Percentiles rank a stretch among this genome's conserved stretches.
Evolutionary conservation across 345 rosid genomes (phyloP).

Genomic region (Eucalyptus erythrocorys): DNA sequence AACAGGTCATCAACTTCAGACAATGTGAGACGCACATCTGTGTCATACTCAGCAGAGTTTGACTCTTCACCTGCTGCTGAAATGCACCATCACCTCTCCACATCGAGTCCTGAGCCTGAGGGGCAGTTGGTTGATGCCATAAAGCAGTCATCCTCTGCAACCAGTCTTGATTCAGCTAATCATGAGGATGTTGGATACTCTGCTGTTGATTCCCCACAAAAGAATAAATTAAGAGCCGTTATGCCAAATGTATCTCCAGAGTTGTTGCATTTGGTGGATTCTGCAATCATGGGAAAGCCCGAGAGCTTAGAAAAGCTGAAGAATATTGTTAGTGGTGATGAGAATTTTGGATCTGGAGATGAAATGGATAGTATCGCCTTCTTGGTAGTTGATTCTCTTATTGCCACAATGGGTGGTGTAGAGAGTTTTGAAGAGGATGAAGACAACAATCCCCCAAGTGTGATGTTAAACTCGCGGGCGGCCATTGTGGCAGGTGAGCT

Average conservation of each 20-base stretch:
- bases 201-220: constrained; percentile 55
- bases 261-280: constrained; percentile 94
- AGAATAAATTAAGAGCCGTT: constrained; percentile 49
- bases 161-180: constrained; percentile 42
- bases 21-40: constrained; percentile 19
- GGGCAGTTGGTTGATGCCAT: constrained; percentile 18
- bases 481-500: constrained; percentile 95
- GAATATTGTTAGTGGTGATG: constrained; percentile 72
- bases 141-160: constrained; percentile 36
- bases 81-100: constrained; percentile 20
- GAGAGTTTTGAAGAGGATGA: constrained; percentile 98
- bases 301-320: constrained; percentile 83
- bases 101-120: constrained; percentile 53
- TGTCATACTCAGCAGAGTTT: constrained; percentile 21
- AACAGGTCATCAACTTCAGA: constrained; percentile 30
- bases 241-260: constrained; percentile 97
- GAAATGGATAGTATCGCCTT: constrained; percentile 73
- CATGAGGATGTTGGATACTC: constrained; percentile 34
- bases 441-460: constrained; percentile 94
- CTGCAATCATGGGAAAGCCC: constrained; percentile 97
- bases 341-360: constrained; percentile 67
- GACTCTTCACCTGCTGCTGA: constrained; percentile 29
- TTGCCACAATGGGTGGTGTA: constrained; percentile 99
- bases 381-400: constrained; percentile 88
- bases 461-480: constrained; percentile 96